Conservation (phyloP, 768 basidiomycete genomes). For the Boletus tomentosulus region DNA sequence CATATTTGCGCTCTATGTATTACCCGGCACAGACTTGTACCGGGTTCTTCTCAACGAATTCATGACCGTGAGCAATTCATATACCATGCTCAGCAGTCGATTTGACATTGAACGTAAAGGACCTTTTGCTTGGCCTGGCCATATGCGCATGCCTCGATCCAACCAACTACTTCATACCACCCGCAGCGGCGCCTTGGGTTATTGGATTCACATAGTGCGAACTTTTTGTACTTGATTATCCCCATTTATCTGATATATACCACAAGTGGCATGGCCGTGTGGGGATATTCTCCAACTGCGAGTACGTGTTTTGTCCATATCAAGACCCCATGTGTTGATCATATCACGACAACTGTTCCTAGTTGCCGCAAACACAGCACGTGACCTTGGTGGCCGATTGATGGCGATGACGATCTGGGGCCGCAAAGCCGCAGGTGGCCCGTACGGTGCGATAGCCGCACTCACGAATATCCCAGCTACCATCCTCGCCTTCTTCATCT, state of each 20-base stretch:
- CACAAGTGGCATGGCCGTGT: constrained; percentile 51
- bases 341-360: not conserved
- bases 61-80: constrained; percentile 25
- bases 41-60: constrained; percentile 39
- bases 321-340: not conserved
- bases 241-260: not conserved
- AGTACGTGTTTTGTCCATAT: constrained; percentile 28
- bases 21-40: constrained; percentile 29
- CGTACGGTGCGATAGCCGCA: constrained; percentile 59
- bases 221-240: not conserved
- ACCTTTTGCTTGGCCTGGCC: constrained; percentile 20
- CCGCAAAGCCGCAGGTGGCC: constrained; percentile 43
- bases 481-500: constrained; percentile 47
- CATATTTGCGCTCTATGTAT: constrained; percentile 36
- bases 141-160: constrained; percentile 41
- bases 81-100: not conserved
- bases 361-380: constrained; percentile 65
- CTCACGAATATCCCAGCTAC: constrained; percentile 66
- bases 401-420: constrained; percentile 63
- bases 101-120: constrained; percentile 6
- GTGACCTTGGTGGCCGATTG: constrained; percentile 65
- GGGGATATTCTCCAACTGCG: constrained; percentile 54
- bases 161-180: constrained; percentile 55
- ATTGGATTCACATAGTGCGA: constrained; percentile 59
- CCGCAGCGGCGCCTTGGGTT: constrained; percentile 46